Percentiles rank a stretch among this genome's conserved stretches.
Conservation (phyloP, 176 grass and related monocot species). For the Elymus sibiricus region DNA sequence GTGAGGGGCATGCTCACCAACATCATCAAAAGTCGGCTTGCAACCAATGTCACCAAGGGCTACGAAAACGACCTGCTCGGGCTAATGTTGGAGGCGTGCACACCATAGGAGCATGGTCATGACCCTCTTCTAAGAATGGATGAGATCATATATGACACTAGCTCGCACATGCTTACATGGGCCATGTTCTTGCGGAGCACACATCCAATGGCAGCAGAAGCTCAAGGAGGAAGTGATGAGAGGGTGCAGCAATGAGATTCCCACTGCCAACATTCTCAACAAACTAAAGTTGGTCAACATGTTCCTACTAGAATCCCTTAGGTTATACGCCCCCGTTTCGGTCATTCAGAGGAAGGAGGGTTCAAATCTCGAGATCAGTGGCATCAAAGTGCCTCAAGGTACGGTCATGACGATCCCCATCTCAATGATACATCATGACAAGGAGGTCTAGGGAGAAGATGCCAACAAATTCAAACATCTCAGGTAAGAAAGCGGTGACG, state of each 20-base stretch:
- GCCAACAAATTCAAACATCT: slow-evolving; percentile 35
- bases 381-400: slow-evolving; percentile 5
- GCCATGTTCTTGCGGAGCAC: slow-evolving; percentile 40
- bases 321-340: slow-evolving; percentile 4
- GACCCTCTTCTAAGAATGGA: slow-evolving; percentile 30
- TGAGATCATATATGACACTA: slow-evolving; percentile 51
- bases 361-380: neutral
- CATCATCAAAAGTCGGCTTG: neutral
- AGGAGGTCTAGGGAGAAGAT: slow-evolving; percentile 44
- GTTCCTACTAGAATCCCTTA: slow-evolving; percentile 28
- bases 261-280: neutral
- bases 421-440: slow-evolving; percentile 6
- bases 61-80: slow-evolving; percentile 21
- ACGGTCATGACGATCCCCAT: neutral
- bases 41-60: neutral
- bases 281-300: slow-evolving; percentile 30
- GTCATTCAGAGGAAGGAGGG: neutral
- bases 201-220: slow-evolving; percentile 34
- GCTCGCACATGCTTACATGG: slow-evolving; percentile 41
- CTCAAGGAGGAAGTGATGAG: slow-evolving; percentile 33
- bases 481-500: slow-evolving; percentile 30
- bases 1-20: slow-evolving; percentile 17
- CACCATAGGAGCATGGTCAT: neutral
- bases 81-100: slow-evolving; percentile 17
- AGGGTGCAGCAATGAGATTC: slow-evolving; percentile 27